Evolutionary conservation across 1,284 basidiomycete species (phyloP), one percentile per base, ranked within the genome.

Genomic region (Ustilago nuda): DNA sequence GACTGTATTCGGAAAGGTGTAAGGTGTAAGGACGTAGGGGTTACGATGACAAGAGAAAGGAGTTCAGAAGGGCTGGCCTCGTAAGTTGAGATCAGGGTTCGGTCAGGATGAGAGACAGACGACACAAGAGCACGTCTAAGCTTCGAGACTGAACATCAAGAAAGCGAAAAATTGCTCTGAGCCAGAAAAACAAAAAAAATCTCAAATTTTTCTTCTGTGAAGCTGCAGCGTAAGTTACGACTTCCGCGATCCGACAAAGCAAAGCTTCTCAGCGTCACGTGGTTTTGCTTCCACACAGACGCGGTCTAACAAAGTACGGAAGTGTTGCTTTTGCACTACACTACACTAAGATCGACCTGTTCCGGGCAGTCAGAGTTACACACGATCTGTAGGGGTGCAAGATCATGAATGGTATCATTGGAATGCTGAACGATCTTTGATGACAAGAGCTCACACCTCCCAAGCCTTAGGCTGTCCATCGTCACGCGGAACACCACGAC

Each of bases 391-490:
- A 17, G 19, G 13, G 54, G 2, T 15, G 5, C 15, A 17, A 6
- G 13, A 33, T 27, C 17, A 27, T n/a, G 33, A 48, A 36, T 35
- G 54, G 45, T 45, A 50, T 48, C 30, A 37, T 36, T 32, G 19
- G 41, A 12, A 23, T 41, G 33, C 27, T 30, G 27, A 12, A 6
- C 6, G 6, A 19, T 32, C 43, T n/a, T 30, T 17, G 17, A 7
- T 12, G 9, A 35, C 37, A n/a, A 17, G n/a, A 3, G n/a, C 13
- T 61, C 36, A 85, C 11, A 85, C 84, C 65, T 85, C 84, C 84
- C 84, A 85, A 30, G 76, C 84, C 64, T 85, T 85, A 7, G 77
- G 64, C 75, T 83, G 74, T 8, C 84, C 84, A 59, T 85, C 84
- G 13, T 80, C 81, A 19, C 84, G 70, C 17, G 82, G 77, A 15